phyloP scores from a whole-genome alignment of 345 rosid genomes.

The Gossypium stocksii region DNA sequence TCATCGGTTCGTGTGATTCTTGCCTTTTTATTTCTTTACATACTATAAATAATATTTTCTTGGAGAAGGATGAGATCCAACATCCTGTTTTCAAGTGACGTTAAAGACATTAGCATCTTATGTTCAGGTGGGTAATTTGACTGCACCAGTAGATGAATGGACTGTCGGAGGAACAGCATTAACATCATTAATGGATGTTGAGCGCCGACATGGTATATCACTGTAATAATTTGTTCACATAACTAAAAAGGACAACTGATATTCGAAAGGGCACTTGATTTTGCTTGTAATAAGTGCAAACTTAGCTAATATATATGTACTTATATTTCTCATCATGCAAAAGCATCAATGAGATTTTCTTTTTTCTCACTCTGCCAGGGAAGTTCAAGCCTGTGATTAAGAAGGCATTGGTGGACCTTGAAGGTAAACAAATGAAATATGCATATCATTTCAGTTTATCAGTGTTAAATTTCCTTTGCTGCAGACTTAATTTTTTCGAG shows the following conservation, averaged over 20 bases:
- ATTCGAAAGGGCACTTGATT: neutral
- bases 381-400: slow-evolving; percentile 94
- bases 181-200: slow-evolving; percentile 94
- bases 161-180: slow-evolving; percentile 88
- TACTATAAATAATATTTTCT: neutral
- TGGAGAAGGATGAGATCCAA: neutral
- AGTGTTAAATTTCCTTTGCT: neutral
- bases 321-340: neutral
- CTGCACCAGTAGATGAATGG: slow-evolving; percentile 86
- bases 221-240: neutral
- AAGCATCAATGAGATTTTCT: neutral
- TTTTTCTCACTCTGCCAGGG: slow-evolving; percentile 36
- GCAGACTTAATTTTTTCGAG: too few species aligned
- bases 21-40: neutral
- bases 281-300: neutral
- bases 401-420: slow-evolving; percentile 99
- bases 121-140: slow-evolving; percentile 80
- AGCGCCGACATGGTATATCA: slow-evolving; percentile 86
- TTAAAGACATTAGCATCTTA: neutral
- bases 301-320: neutral
- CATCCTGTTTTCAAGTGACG: neutral
- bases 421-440: slow-evolving; percentile 41
- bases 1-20: slow-evolving; percentile 53
- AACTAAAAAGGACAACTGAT: neutral
- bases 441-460: neutral